A percentile compares a stretch with the other conserved stretches of the same genome.
Evolutionary conservation across 495 filamentous ascomycete species (phyloP).

Genomic region (Cairneyella variabilis): DNA sequence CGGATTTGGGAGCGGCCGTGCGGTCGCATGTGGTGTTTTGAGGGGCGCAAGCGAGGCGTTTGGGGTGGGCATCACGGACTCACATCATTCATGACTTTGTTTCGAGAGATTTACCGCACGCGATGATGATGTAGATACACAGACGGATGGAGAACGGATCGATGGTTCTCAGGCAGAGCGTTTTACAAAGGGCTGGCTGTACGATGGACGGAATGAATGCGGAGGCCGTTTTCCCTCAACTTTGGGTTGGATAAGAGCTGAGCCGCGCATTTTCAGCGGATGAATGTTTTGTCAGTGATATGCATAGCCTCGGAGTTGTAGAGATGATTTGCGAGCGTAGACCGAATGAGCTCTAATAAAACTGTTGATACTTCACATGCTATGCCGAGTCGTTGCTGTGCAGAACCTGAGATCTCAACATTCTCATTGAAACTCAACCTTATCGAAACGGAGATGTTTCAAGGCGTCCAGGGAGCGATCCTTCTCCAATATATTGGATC

Average conservation of each 20-base stretch:
- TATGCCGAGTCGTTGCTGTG: background rate
- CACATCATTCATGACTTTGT: background rate
- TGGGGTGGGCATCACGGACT: slow-evolving; percentile 13
- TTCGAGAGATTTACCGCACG: slow-evolving; percentile 4
- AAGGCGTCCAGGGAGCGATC: no score
- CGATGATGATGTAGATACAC: slow-evolving; percentile 14
- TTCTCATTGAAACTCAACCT: no score
- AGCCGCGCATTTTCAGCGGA: background rate
- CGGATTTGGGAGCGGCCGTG: slow-evolving; percentile 13
- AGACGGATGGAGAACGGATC: background rate
- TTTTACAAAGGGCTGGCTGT: background rate
- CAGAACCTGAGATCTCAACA: no score
- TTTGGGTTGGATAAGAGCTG: background rate
- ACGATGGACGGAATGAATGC: slow-evolving; percentile 2
- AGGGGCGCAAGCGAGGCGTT: slow-evolving; percentile 14
- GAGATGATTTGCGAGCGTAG: slow-evolving; percentile 1
- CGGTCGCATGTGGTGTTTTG: slow-evolving; percentile 10
- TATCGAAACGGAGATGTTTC: no score
- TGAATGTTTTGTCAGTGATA: slow-evolving; percentile 5
- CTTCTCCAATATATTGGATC: no score
- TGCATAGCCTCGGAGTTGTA: slow-evolving; percentile 26
- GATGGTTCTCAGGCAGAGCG: background rate
- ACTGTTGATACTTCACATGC: background rate
- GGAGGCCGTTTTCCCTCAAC: background rate
- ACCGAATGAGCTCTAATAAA: background rate